A percentile compares a stretch with the other conserved stretches of the same genome.
Conservation (phyloP, 2,329 filamentous ascomycete genomes). For the Cadophora sp. region DNA sequence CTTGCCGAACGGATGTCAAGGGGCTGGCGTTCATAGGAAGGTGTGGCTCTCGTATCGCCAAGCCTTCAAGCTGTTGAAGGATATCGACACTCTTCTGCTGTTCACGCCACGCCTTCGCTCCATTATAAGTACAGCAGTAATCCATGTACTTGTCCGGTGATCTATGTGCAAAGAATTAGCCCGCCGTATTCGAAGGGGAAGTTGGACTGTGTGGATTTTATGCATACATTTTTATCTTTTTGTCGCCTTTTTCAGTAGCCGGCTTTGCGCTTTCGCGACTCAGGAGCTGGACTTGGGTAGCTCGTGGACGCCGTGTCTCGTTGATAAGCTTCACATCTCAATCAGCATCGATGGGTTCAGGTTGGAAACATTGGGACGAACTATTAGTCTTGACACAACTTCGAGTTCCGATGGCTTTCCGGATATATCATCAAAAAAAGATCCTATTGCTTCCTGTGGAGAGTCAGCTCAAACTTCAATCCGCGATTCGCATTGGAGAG, state of each 20-base stretch:
- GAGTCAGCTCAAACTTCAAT: not conserved
- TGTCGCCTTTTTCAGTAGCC: slow-evolving; percentile 46
- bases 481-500: not conserved
- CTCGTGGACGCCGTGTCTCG: slow-evolving; percentile 47
- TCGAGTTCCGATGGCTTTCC: slow-evolving; percentile 23
- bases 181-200: not conserved
- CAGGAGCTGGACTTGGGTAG: slow-evolving; percentile 51
- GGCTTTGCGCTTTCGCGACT: slow-evolving; percentile 52
- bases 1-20: no score
- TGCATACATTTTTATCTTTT: slow-evolving; percentile 45
- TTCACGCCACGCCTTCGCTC: slow-evolving; percentile 46
- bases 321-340: slow-evolving; percentile 38
- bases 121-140: slow-evolving; percentile 49
- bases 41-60: not conserved
- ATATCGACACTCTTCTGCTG: not conserved
- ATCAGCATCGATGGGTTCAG: not conserved
- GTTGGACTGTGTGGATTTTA: not conserved
- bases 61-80: not conserved
- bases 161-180: not conserved
- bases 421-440: slow-evolving; percentile 40
- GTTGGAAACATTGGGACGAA: not conserved
- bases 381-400: slow-evolving; percentile 35
- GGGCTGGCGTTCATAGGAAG: not conserved
- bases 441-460: slow-evolving; percentile 44
- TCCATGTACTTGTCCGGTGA: slow-evolving; percentile 50